These are phyloP conservation scores for Phialocephala subalpina DNA, from an alignment of 2,329 filamentous ascomycete genomes.

Conservation along the genomic window DNA sequence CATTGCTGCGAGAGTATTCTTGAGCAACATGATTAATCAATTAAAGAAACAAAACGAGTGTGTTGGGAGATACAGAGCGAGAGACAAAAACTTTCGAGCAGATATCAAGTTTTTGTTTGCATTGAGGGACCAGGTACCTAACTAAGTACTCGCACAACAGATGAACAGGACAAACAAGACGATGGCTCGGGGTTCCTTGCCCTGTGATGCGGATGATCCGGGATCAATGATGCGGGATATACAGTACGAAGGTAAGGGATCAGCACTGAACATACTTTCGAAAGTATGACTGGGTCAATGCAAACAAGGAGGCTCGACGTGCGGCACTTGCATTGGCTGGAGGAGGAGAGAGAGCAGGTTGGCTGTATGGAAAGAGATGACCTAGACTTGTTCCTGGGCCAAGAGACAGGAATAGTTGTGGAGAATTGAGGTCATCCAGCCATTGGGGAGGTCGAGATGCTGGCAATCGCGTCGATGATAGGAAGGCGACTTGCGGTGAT, in stretches of 20 bases:
- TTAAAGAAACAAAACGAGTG: constrained; percentile 15
- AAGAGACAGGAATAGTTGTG: constrained; percentile 7
- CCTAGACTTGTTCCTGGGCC: constrained; percentile 3
- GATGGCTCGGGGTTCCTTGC: not conserved
- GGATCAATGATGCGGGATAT: not conserved
- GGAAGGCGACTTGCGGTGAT: not conserved
- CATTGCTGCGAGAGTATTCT: constrained; percentile 27
- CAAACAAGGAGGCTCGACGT: constrained; percentile 18
- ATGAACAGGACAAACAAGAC: constrained; percentile 8
- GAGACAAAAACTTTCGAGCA: constrained; percentile 4
- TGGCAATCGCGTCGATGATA: not conserved
- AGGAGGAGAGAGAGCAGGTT: not conserved
- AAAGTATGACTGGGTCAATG: constrained; percentile 25
- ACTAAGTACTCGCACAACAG: not conserved
- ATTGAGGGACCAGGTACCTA: not conserved
- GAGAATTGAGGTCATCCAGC: not conserved
- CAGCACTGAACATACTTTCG: constrained; percentile 4
- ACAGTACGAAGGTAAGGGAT: constrained; percentile 8
- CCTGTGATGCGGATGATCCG: not conserved
- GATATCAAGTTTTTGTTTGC: constrained; percentile 3
- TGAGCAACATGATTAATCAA: constrained; percentile 32
- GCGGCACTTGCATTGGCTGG: constrained; percentile 23
- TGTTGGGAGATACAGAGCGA: constrained; percentile 14
- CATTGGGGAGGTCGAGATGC: not conserved
- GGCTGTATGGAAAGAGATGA: not conserved